These are phyloP conservation scores for Wickerhamomyces kurtzmanii DNA, from an alignment of 805 yeast genomes.

Conservation along the genomic window DNA sequence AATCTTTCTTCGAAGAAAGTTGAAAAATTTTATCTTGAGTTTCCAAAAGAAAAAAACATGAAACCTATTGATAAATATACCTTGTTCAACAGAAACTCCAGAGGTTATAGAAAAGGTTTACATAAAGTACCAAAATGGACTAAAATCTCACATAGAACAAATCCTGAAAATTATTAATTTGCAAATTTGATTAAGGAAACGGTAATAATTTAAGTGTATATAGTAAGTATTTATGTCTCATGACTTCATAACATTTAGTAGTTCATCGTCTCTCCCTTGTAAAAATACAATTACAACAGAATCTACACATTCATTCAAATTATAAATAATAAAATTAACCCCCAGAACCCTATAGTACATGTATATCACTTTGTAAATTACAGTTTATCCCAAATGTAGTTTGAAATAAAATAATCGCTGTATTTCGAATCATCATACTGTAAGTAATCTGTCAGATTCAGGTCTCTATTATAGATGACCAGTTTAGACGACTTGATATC, in stretches of 20 bases:
- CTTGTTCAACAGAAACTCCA: conserved; percentile 64
- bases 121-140: conserved; percentile 93
- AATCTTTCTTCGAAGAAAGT: conserved; percentile 23
- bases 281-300: neutral
- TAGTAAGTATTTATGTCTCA: no score
- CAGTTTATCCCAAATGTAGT: conserved; percentile 69
- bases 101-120: conserved; percentile 78
- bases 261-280: conserved; percentile 1
- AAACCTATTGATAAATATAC: conserved; percentile 76
- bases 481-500: conserved; percentile 32
- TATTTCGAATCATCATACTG: conserved; percentile 40
- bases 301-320: neutral
- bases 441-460: conserved; percentile 36
- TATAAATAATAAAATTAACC: no score
- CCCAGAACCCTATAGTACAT: no score
- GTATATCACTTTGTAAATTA: no score
- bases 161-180: conserved; percentile 65
- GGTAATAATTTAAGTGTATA: no score
- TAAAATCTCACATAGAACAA: conserved; percentile 66
- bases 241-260: no score
- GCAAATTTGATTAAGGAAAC: no score
- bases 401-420: conserved; percentile 61
- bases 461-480: conserved; percentile 37
- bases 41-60: conserved; percentile 83
- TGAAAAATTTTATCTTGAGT: conserved; percentile 26